These are phyloP conservation scores for Leccinum pachyderme DNA, from an alignment of 1,284 basidiomycete species.

Conservation along the genomic window DNA sequence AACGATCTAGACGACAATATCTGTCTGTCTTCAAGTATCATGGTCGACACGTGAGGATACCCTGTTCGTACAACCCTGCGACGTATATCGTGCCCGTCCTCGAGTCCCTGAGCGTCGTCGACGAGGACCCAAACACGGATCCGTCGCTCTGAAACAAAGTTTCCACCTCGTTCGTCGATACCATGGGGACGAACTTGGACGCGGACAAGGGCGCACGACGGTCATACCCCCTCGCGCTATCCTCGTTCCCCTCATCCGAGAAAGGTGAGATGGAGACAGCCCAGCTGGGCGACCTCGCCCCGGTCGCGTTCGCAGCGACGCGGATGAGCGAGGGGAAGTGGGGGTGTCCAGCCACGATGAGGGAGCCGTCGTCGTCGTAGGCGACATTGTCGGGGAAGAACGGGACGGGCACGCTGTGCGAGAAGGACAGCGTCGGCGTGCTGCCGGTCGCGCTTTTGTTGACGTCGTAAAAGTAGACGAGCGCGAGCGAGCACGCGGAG, in stretches of 20 bases:
- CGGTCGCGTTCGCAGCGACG: slow-evolving; percentile 43
- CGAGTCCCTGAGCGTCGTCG: slow-evolving; percentile 50
- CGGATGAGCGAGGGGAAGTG: slow-evolving; percentile 50
- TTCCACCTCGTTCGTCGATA: slow-evolving; percentile 41
- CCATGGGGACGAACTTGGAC: slow-evolving; percentile 38
- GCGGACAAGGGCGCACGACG: slow-evolving; percentile 44
- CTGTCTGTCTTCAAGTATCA: not conserved
- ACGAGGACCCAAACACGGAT: slow-evolving; percentile 47
- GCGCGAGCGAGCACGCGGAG: slow-evolving; percentile 48
- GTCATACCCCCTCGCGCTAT: slow-evolving; percentile 36
- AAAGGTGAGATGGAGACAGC: slow-evolving; percentile 41
- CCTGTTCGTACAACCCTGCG: slow-evolving; percentile 56
- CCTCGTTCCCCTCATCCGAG: not conserved
- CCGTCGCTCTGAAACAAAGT: slow-evolving; percentile 69
- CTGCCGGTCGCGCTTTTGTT: slow-evolving; percentile 41
- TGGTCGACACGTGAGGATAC: slow-evolving; percentile 48
- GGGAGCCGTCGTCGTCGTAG: slow-evolving; percentile 44
- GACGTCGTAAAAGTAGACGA: slow-evolving; percentile 49
- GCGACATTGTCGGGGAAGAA: slow-evolving; percentile 62
- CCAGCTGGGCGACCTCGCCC: slow-evolving; percentile 52
- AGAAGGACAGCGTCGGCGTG: slow-evolving; percentile 16
- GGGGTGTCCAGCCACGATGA: slow-evolving; percentile 65
- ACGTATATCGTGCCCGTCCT: slow-evolving; percentile 48
- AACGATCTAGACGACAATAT: not conserved
- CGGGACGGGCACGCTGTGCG: slow-evolving; percentile 47